Conservation (phyloP, 208 protist genomes). For the Herpetomonas samuelpessoai region DNA sequence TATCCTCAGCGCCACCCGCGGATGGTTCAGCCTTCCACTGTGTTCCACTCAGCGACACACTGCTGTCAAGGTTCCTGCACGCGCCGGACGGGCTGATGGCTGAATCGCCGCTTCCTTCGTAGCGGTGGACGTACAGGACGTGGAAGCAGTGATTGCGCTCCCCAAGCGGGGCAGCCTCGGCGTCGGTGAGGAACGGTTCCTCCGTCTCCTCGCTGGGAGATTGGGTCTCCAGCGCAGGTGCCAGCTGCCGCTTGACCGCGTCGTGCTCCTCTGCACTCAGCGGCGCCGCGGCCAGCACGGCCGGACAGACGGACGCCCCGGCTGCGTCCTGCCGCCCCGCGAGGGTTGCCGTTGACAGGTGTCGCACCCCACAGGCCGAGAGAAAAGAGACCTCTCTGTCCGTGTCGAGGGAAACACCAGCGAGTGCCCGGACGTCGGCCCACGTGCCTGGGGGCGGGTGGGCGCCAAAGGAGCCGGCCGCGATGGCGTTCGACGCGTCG, state of each 20-base stretch:
- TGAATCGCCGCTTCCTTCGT: not conserved
- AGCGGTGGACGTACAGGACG: not conserved
- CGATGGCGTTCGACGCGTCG: constrained; percentile 17
- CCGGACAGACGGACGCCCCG: not conserved
- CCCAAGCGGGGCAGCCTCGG: no score
- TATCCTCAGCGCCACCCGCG: no score
- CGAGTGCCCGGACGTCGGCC: not conserved
- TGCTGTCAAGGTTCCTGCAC: no score
- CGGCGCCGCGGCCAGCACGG: not conserved
- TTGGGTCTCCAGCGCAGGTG: no score
- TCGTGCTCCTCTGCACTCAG: not conserved
- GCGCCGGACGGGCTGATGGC: no score
- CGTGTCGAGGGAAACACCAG: no score
- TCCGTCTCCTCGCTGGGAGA: no score
- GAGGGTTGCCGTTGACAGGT: not conserved
- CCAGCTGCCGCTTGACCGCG: not conserved
- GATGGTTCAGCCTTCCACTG: no score
- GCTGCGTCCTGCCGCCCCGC: no score
- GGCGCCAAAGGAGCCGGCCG: not conserved
- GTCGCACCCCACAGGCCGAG: not conserved
- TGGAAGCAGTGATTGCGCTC: not conserved
- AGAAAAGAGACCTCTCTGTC: no score
- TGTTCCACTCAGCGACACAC: no score
- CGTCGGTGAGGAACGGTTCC: not conserved
- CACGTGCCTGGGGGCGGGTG: no score